phyloP scores from a whole-genome alignment of 257 asterid genomes.

The Ehretia macrophylla region DNA sequence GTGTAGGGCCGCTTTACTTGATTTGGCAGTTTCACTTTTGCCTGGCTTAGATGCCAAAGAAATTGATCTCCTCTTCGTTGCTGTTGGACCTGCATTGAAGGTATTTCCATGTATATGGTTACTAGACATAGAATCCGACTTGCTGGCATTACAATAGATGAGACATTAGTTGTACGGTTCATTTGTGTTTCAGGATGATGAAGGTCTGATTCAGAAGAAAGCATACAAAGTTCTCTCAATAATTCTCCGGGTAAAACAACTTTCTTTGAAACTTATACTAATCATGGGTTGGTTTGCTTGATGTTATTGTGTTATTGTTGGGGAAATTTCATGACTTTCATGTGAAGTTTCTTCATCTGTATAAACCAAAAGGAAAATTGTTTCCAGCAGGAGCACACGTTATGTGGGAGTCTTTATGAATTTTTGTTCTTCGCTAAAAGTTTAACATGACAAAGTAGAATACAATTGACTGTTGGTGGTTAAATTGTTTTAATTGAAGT shows the following conservation, averaged over 20 bases:
- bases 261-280: constrained; percentile 3
- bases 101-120: constrained; percentile 28
- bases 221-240: constrained; percentile 75
- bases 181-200: constrained; percentile 52
- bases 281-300: too few relatives aligned
- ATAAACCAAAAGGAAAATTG: too few relatives aligned
- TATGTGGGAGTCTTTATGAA: too few relatives aligned
- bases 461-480: too few relatives aligned
- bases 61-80: constrained; percentile 55
- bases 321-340: too few relatives aligned
- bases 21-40: constrained; percentile 75
- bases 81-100: constrained; percentile 59
- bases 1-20: constrained; percentile 74
- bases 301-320: too few relatives aligned
- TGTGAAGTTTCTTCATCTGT: too few relatives aligned
- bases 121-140: neutral
- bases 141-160: neutral
- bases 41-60: constrained; percentile 76
- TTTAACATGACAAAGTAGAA: too few relatives aligned
- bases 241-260: constrained; percentile 57
- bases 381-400: too few relatives aligned
- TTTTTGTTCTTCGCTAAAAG: too few relatives aligned
- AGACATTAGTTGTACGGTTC: neutral
- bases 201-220: constrained; percentile 84
- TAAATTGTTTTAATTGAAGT: too few relatives aligned